These are phyloP conservation scores for Botrytis cinerea DNA, from an alignment of 2,329 filamentous ascomycete species.

Conservation along the genomic window DNA sequence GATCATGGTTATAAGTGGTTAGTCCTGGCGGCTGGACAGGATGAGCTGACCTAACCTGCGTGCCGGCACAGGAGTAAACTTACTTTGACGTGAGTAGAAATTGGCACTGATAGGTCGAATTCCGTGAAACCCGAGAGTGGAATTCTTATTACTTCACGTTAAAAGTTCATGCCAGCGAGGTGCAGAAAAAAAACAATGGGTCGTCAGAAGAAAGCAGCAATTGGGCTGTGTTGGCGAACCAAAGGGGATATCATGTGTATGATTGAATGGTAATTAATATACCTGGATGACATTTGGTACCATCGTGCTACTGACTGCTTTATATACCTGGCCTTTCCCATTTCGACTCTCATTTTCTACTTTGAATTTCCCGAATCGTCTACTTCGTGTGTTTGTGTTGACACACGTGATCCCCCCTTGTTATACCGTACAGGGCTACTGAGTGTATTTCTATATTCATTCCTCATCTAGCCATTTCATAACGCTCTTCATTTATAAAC, in stretches of 20 bases:
- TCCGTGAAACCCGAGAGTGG: neutral
- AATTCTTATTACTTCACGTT: neutral
- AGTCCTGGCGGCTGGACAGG: neutral
- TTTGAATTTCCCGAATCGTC: neutral
- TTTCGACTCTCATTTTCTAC: neutral
- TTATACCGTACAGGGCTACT: neutral
- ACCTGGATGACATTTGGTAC: neutral
- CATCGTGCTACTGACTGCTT: neutral
- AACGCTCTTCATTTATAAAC: neutral
- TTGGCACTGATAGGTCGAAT: neutral
- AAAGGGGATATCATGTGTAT: neutral
- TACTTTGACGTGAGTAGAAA: neutral
- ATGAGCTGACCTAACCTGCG: neutral
- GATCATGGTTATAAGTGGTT: neutral
- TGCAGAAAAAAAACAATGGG: neutral
- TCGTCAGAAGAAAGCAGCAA: neutral
- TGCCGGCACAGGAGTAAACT: neutral
- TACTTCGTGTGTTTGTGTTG: neutral
- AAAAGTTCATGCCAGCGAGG: conserved; percentile 2
- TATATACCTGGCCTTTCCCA: neutral
- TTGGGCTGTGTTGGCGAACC: neutral
- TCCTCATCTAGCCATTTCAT: neutral
- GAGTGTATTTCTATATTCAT: neutral
- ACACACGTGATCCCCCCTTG: neutral
- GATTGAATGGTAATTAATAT: neutral